Evolutionary conservation across 768 basidiomycete species (phyloP).

Genomic region (Mycena latifolia): DNA sequence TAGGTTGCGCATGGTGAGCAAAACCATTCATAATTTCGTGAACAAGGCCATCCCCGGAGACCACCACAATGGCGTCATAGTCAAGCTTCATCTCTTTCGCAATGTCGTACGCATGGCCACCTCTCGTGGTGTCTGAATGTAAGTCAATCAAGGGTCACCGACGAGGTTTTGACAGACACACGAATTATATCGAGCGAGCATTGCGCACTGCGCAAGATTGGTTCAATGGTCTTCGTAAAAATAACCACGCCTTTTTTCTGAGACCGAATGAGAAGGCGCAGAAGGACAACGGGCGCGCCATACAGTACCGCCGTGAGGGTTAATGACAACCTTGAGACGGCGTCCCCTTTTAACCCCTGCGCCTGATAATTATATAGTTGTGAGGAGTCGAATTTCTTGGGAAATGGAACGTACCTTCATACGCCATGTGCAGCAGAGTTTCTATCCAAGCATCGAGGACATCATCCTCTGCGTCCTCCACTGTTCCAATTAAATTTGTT

Average conservation of each 20-base stretch:
- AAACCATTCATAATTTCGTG: slow-evolving; percentile 91
- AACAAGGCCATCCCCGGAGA: slow-evolving; percentile 88
- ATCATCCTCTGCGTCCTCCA: slow-evolving; percentile 48
- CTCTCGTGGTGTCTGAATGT: slow-evolving; percentile 70
- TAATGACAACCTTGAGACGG: slow-evolving; percentile 77
- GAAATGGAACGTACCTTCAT: slow-evolving; percentile 65
- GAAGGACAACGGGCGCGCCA: slow-evolving; percentile 40
- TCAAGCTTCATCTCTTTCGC: slow-evolving; percentile 66
- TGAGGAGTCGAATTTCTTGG: background rate
- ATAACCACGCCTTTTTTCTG: slow-evolving; percentile 73
- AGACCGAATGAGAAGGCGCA: slow-evolving; percentile 14
- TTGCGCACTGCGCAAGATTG: slow-evolving; percentile 76
- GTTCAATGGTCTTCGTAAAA: slow-evolving; percentile 72
- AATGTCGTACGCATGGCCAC: slow-evolving; percentile 76
- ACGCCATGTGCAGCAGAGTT: slow-evolving; percentile 66
- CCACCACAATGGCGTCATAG: slow-evolving; percentile 78
- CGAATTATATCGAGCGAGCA: slow-evolving; percentile 74
- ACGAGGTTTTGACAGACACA: slow-evolving; percentile 49
- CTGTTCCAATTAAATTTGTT: slow-evolving; percentile 57
- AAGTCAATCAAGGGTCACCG: slow-evolving; percentile 8
- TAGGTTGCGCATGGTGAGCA: slow-evolving; percentile 70
- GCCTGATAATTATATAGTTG: slow-evolving; percentile 36
- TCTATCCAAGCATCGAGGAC: slow-evolving; percentile 65
- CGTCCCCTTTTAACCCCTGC: slow-evolving; percentile 68
- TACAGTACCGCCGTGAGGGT: slow-evolving; percentile 86